Evolutionary conservation across 192 early-diverging fungal species (phyloP).

Genomic region (Linnemannia schmuckeri): DNA sequence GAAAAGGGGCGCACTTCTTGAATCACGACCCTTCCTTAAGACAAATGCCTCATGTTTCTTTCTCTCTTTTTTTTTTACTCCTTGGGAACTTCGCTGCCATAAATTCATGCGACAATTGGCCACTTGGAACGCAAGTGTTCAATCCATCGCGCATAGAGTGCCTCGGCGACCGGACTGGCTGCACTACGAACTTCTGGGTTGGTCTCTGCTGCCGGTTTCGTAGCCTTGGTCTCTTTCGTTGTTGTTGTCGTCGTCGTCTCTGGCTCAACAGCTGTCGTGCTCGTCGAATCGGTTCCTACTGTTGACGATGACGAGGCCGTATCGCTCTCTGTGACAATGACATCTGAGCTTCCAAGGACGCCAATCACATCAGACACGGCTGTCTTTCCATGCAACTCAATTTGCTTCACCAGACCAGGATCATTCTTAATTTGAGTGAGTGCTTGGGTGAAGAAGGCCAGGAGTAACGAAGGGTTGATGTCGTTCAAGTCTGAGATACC

Average conservation of each 20-base stretch:
- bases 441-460: constrained; percentile 55
- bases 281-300: constrained; percentile 18
- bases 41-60: background rate
- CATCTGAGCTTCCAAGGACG: constrained; percentile 21
- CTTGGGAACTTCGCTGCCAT: constrained; percentile 53
- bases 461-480: constrained; percentile 53
- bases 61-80: constrained; percentile 16
- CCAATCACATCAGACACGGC: constrained; percentile 28
- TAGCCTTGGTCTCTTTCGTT: background rate
- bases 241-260: background rate
- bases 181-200: constrained; percentile 34
- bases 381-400: constrained; percentile 29
- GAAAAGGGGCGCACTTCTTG: background rate
- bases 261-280: background rate
- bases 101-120: constrained; percentile 62
- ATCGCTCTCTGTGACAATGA: constrained; percentile 23
- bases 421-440: constrained; percentile 52
- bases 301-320: constrained; percentile 26
- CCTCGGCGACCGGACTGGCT: constrained; percentile 51
- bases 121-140: constrained; percentile 59
- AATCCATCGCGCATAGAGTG: constrained; percentile 58
- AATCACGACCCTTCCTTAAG: background rate
- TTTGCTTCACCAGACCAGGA: constrained; percentile 25
- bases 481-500: constrained; percentile 58
- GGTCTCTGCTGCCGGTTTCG: background rate